Percentiles rank a stretch among this genome's conserved stretches.
Evolutionary conservation across 164 flowering plant species (phyloP).

Genomic region (Euptelea pleiosperma): DNA sequence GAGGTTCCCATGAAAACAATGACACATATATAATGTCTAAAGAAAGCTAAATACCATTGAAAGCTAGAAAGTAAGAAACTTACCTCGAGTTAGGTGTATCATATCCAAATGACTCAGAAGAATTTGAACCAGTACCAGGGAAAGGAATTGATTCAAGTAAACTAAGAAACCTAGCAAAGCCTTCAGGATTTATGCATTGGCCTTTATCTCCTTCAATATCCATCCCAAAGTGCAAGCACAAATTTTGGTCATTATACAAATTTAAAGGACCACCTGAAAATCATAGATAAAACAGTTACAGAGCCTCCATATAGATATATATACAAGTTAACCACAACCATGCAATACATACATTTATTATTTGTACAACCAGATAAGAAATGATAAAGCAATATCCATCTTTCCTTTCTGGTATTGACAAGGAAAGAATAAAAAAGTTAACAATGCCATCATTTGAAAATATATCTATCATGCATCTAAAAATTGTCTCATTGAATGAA

Average conservation of each 20-base stretch:
- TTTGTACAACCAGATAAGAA: background rate
- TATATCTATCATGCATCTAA: too few species aligned
- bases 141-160: slow-evolving; percentile 84
- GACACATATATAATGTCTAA: too few species aligned
- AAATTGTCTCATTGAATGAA: too few species aligned
- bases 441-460: background rate
- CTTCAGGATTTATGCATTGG: slow-evolving; percentile 70
- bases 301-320: background rate
- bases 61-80: background rate
- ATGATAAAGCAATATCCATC: background rate
- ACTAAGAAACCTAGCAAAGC: slow-evolving; percentile 65
- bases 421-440: too few species aligned
- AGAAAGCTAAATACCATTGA: background rate
- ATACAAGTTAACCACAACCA: background rate
- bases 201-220: slow-evolving; percentile 40
- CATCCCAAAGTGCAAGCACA: slow-evolving; percentile 54
- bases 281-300: slow-evolving; percentile 5
- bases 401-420: too few species aligned
- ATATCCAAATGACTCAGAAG: slow-evolving; percentile 43
- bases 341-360: background rate
- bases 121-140: slow-evolving; percentile 39
- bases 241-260: slow-evolving; percentile 43
- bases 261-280: slow-evolving; percentile 55
- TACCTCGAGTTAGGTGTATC: slow-evolving; percentile 52
- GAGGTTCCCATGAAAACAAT: too few species aligned